Evolutionary conservation across 2,329 filamentous ascomycete species (phyloP), one percentile per base, ranked within the genome.

Genomic region (Fusarium sp.): DNA sequence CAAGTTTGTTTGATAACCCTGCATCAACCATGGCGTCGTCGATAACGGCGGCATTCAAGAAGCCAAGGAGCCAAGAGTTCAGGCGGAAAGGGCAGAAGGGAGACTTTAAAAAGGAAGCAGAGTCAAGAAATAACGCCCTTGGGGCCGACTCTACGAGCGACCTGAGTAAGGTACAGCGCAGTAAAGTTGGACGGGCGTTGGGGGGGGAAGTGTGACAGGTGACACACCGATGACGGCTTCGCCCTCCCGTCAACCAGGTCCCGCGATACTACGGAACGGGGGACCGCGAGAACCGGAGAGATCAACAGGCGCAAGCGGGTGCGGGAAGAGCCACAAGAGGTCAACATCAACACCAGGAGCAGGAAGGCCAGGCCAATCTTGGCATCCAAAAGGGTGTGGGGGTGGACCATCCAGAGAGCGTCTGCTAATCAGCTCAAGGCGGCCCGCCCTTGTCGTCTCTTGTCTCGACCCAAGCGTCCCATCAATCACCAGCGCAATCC

Each of bases 401-500:
- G 72, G 72, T 73, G 72, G 72, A 65, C 72, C 72, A 74, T 43
- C 72, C 72, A 75, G 72, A 74, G 38, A 63, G 47, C 45, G 59
- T 72, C 63, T 70, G 66, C 68, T 76, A 77, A 78, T 76, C 76
- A 74, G 73, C 63, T 70, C 61, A 38, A 61, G 45, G 67, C 61
- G 61, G 63, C 70, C 70, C 67, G 63, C 60, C 61, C 45, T 61
- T 50, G 68, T 72, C 58, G 63, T 56, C 64, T 73, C 65, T 67
- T 70, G 66, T 71, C 68, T 69, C 66, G 68, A 73, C 67, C 67
- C 68, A 63, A 61, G 65, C 68, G 47, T 76, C 69, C 69, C 58
- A 58, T 77, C 75, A 76, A 77, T 77, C 75, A 76, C 22, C 64
- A 72, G 59, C 69, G 71, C 61, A 52, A 73, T 63, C 69, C 63